Evolutionary conservation across 495 filamentous ascomycete genomes (phyloP), one percentile per base, ranked within the genome.

Genomic region (Neurospora sp.): DNA sequence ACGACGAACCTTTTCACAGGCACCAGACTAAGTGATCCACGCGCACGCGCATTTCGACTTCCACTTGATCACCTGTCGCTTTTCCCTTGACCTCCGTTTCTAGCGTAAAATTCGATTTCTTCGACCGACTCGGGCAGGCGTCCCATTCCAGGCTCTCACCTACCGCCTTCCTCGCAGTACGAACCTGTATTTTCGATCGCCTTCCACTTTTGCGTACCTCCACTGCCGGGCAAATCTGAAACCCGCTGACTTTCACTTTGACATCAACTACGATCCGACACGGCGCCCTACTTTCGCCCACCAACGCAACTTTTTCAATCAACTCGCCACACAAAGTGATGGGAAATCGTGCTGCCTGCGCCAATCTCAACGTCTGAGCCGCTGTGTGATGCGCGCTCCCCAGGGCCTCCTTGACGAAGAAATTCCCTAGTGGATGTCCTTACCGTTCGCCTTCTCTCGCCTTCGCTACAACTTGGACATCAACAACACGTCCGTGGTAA

Each of bases 371-470:
- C 73, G 39, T 42, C 70, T 77, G 75, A 77, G 40, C 53, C 48
- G 74, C 44, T 12, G 70, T 38, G 17, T 70, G 70, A 74, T 59
- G 73, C 73, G 68, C 73, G 73, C 40, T 69, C 22, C 70, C 75
- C 68, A 31, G 45, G 44, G 35, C 17, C n/a, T 38, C 22, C 38
- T 41, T 41, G 61, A 69, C 71, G 27, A 20, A 20, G 40, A 39
- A 73, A 74, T 17, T 17, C 38, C 61, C n/a, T 20, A 65, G 31
- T 7, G 35, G 41, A 20, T 37, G 31, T 17, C 35, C 53, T 65
- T 65, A 65, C 53, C 53, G 12, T 65, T 65, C 27, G 27, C 31
- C 27, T 65, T 65, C 53, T 16, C 8, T 65, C 53, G 53, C 31
- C 14, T 65, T 61, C 53, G 20, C 22, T 61, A 31, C 48, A 59